phyloP scores from a whole-genome alignment of 208 protist species.

The Wallacemonas sp. region DNA sequence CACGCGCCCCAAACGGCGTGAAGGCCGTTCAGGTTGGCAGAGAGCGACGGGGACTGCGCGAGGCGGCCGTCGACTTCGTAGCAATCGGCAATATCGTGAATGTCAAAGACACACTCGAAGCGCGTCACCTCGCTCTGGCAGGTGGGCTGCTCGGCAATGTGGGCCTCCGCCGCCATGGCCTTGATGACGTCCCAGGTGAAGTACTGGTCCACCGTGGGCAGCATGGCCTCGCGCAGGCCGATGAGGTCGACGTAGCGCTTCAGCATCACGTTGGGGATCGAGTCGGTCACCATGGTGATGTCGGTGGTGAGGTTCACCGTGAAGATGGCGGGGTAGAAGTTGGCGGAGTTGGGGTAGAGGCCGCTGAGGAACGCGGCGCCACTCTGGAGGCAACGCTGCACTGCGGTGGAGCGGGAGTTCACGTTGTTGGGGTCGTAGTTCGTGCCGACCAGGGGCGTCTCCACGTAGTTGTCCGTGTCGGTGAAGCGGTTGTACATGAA shows the following conservation, averaged over 20 bases:
- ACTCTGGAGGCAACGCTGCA: slow-evolving; percentile 28
- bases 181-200: slow-evolving; percentile 47
- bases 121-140: slow-evolving; percentile 34
- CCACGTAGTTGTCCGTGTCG: slow-evolving; percentile 28
- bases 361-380: slow-evolving; percentile 27
- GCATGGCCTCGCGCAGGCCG: slow-evolving; percentile 20
- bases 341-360: slow-evolving; percentile 37
- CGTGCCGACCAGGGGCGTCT: slow-evolving; percentile 26
- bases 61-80: slow-evolving; percentile 30
- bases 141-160: not conserved
- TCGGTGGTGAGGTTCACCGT: slow-evolving; percentile 40
- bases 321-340: slow-evolving; percentile 53
- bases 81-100: slow-evolving; percentile 53
- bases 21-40: slow-evolving; percentile 9
- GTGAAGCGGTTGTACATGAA: slow-evolving; percentile 26
- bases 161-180: slow-evolving; percentile 23
- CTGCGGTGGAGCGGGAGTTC: slow-evolving; percentile 18
- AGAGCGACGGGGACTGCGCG: not conserved
- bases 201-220: slow-evolving; percentile 31
- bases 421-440: slow-evolving; percentile 22
- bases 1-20: slow-evolving; percentile 23
- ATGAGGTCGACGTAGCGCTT: slow-evolving; percentile 25
- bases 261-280: slow-evolving; percentile 33
- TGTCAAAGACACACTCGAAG: slow-evolving; percentile 28
- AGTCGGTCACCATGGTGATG: slow-evolving; percentile 39